Evolutionary conservation across 306 rosid genomes (phyloP).

Genomic region (Citrullus mucosospermus): DNA sequence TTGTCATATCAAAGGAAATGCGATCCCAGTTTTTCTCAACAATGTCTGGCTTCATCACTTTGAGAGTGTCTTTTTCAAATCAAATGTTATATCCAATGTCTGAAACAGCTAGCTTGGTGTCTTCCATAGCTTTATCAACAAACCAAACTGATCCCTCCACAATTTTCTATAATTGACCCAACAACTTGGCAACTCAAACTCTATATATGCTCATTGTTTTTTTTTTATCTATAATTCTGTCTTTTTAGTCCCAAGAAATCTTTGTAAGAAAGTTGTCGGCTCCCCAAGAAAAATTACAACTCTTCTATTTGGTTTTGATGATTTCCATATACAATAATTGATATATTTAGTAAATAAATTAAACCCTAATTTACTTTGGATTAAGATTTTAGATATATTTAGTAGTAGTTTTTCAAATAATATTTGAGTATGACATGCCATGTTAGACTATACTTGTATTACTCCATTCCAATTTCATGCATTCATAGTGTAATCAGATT

Average conservation of each 20-base stretch:
- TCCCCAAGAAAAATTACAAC: too few relatives aligned
- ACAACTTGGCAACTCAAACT: background rate
- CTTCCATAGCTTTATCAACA: background rate
- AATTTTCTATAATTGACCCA: background rate
- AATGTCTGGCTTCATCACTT: background rate
- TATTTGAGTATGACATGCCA: background rate
- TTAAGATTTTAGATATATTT: background rate
- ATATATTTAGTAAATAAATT: too few relatives aligned
- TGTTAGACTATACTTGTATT: background rate
- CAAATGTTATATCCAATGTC: background rate
- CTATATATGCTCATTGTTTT: background rate
- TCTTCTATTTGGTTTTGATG: too few relatives aligned
- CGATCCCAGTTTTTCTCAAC: conserved; percentile 4
- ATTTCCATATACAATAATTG: too few relatives aligned
- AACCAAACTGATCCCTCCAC: background rate
- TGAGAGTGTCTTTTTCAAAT: background rate
- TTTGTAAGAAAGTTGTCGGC: background rate
- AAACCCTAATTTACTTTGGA: too few relatives aligned
- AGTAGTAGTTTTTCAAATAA: background rate
- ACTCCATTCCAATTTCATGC: background rate
- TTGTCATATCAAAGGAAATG: conserved; percentile 9
- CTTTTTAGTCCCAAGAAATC: background rate
- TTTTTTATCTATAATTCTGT: background rate
- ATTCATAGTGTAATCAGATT: too few relatives aligned
- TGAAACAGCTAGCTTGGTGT: background rate